Base-by-base conservation (phyloP, 2,329 filamentous ascomycete species). In the Beauveria caledonica region DNA sequence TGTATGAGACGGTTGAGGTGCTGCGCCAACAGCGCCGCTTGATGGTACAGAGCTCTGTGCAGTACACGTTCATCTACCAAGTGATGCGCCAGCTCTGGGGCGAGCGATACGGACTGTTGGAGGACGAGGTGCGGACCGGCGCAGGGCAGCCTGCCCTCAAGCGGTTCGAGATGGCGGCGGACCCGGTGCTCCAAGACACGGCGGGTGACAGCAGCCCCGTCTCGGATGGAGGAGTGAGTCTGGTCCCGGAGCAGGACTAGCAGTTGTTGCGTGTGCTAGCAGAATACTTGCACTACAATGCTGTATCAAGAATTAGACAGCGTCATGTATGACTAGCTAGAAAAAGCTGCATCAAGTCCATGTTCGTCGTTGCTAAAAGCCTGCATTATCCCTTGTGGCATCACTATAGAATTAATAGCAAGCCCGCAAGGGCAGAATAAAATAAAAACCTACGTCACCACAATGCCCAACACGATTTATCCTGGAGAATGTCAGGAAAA, bases 31-130 rank as follows among this genome's bases (percentile, higher is more conserved):
- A 99, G 77, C 84, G 94, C 19, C 89, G 90, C 77, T 90, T 87
- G 74, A 99, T 99, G 94, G 94, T 99, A 5, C 94, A 97, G 75
- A 87, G 89, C 50, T 89, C 93, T 67, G 72, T 81, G 52, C 94
- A 99, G 72, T 94, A 89, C 68, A 75, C 84, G 42, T 97, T 97
- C 71, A 83, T 99, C 61, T 97, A 99, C 75, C 86, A 92, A 68
- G 90, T 95, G 1, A 73, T 97, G 68, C 83, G 85, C 56, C 88
- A 91, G 70, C 77, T 85, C 58, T 92, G 89, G 86, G 76, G 85
- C 63, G 85, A 89, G 39, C 86, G 80, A 68, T 85, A 88, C 68
- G 77, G 78, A 33, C 25, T 65, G 17, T 64, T 67, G 40, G 72
- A 74, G 8, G 72, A 74, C 5, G 57, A 46, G 46, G 70, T 75